These are phyloP conservation scores for Monoraphidium neglectum DNA, from an alignment of 139 green algal genomes.

Conservation along the genomic window DNA sequence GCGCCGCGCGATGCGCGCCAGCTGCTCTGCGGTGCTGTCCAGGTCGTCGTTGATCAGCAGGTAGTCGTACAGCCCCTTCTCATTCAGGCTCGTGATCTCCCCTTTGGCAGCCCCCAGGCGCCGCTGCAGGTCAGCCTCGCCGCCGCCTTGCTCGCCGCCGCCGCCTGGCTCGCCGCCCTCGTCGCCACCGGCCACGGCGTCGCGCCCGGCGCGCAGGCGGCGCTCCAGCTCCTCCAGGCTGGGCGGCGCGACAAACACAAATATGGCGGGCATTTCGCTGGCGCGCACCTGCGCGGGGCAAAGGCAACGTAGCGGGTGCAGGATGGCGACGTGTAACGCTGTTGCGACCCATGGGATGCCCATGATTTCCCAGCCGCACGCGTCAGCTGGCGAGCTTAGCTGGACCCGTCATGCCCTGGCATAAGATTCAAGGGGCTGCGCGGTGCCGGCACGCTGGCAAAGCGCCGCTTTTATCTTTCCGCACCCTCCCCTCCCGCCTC, in stretches of 20 bases:
- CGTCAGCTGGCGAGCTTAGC: too few relatives aligned
- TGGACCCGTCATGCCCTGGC: too few relatives aligned
- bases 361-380: too few relatives aligned
- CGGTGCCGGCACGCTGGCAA: too few relatives aligned
- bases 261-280: conserved; percentile 61
- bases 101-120: conserved; percentile 65
- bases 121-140: conserved; percentile 66
- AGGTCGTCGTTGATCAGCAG: conserved; percentile 82
- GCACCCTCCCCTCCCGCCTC: conserved; percentile 26
- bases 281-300: conserved; percentile 9
- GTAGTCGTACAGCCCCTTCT: conserved; percentile 79
- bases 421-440: too few relatives aligned
- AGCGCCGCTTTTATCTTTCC: too few relatives aligned
- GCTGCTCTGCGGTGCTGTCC: conserved; percentile 50
- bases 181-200: too few relatives aligned
- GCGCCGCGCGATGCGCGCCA: conserved; percentile 37
- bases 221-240: conserved; percentile 78
- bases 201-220: conserved; percentile 72
- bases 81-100: conserved; percentile 76
- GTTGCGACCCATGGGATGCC: too few relatives aligned
- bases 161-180: too few relatives aligned
- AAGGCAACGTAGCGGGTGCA: not conserved
- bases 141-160: too few relatives aligned
- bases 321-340: too few relatives aligned
- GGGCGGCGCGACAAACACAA: conserved; percentile 88